phyloP scores from a whole-genome alignment of 2,329 filamentous ascomycete genomes.

The Lasiodiplodia theobromae region DNA sequence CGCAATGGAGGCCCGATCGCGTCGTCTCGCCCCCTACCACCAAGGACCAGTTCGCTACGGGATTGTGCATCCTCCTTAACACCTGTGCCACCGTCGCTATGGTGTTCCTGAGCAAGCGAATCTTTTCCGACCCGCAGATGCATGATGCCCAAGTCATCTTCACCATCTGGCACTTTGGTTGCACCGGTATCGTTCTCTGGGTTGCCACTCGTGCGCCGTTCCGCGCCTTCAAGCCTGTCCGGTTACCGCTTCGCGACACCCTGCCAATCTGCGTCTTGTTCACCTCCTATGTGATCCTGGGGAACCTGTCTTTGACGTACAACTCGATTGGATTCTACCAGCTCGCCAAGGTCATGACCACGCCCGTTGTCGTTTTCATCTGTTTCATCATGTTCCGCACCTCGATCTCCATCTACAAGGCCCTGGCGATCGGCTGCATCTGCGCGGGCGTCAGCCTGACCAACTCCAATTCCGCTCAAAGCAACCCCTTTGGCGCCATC shows the following conservation, averaged over 20 bases:
- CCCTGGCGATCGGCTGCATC: slow-evolving; percentile 50
- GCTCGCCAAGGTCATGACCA: slow-evolving; percentile 58
- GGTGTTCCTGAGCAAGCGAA: slow-evolving; percentile 55
- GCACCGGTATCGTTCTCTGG: slow-evolving; percentile 53
- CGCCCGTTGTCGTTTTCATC: slow-evolving; percentile 54
- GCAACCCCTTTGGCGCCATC: slow-evolving; percentile 50
- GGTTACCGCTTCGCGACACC: slow-evolving; percentile 53
- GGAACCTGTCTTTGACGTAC: slow-evolving; percentile 55
- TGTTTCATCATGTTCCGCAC: slow-evolving; percentile 54
- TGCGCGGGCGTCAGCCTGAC: slow-evolving; percentile 55
- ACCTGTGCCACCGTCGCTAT: slow-evolving; percentile 52
- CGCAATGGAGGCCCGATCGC: slow-evolving; percentile 27
- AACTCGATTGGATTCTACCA: slow-evolving; percentile 58
- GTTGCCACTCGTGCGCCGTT: slow-evolving; percentile 51
- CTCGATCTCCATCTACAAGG: slow-evolving; percentile 50
- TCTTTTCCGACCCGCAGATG: slow-evolving; percentile 54
- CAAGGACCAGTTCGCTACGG: slow-evolving; percentile 46
- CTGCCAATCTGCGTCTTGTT: slow-evolving; percentile 56
- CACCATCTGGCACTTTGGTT: slow-evolving; percentile 57
- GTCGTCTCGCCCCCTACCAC: slow-evolving; percentile 6
- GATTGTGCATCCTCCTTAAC: slow-evolving; percentile 52
- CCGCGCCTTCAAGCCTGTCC: slow-evolving; percentile 54
- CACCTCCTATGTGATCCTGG: slow-evolving; percentile 55
- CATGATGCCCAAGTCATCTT: slow-evolving; percentile 55
- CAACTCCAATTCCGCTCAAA: slow-evolving; percentile 51